These are phyloP conservation scores for Saccharomyces mikatae DNA, from an alignment of 805 yeast genomes.

Conservation along the genomic window DNA sequence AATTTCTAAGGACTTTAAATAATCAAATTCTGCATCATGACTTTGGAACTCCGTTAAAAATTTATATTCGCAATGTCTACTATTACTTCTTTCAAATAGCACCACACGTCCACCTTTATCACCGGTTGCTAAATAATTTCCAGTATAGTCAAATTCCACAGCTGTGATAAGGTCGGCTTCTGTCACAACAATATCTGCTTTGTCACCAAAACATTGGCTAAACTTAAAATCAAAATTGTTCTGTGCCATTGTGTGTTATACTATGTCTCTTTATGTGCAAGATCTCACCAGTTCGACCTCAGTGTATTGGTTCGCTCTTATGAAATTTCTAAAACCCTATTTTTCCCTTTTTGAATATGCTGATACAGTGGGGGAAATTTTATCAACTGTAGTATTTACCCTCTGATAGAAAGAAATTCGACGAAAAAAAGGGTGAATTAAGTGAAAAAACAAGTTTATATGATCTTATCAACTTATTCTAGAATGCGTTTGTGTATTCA, in stretches of 20 bases:
- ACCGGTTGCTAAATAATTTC: constrained; percentile 94
- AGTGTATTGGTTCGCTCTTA: not conserved
- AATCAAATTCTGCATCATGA: constrained; percentile 98
- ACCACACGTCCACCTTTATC: constrained; percentile 98
- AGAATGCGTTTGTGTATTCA: not conserved
- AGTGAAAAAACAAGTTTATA: not conserved
- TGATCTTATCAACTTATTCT: not conserved
- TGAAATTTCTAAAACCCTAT: not conserved
- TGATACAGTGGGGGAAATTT: not conserved
- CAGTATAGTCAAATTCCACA: constrained; percentile 91
- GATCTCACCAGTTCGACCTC: not conserved
- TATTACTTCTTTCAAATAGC: constrained; percentile 79
- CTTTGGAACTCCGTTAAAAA: constrained; percentile 95
- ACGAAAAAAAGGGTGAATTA: not conserved
- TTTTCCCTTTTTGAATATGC: not conserved
- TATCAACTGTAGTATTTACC: not conserved
- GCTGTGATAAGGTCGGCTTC: constrained; percentile 97
- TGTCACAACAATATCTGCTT: constrained; percentile 92
- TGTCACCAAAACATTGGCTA: constrained; percentile 97
- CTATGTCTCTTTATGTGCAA: not conserved
- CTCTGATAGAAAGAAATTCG: not conserved
- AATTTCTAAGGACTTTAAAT: constrained; percentile 88
- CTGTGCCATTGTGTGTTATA: constrained; percentile 19
- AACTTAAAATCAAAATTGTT: constrained; percentile 49
- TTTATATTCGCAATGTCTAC: constrained; percentile 79